These are phyloP conservation scores for Neophaeococcomyces mojaviensis DNA, from an alignment of 2,329 filamentous ascomycete genomes.

Conservation along the genomic window DNA sequence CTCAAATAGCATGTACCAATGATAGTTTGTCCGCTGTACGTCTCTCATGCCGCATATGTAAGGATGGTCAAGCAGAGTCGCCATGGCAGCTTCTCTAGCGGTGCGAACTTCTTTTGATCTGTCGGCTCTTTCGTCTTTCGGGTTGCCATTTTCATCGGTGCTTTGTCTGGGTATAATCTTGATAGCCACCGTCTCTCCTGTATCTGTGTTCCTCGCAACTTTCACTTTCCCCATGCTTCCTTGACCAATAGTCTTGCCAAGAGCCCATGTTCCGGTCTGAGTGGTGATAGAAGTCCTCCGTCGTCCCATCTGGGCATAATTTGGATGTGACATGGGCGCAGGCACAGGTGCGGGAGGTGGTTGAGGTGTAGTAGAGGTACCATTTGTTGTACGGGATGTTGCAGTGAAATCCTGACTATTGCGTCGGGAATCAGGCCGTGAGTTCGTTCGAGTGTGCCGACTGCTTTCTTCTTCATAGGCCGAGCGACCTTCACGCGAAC, in stretches of 20 bases:
- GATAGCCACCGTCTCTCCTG: constrained; percentile 89
- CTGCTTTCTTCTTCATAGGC: constrained; percentile 50
- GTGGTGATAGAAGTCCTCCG: constrained; percentile 78
- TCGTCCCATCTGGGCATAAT: constrained; percentile 33
- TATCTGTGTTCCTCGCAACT: constrained; percentile 81
- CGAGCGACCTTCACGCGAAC: constrained; percentile 54
- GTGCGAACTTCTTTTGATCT: constrained; percentile 95
- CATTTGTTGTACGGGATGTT: constrained; percentile 48
- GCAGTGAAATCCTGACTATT: constrained; percentile 38
- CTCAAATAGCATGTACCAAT: constrained; percentile 99
- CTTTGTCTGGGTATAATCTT: constrained; percentile 93
- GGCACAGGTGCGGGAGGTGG: constrained; percentile 36
- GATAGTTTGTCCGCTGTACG: constrained; percentile 89
- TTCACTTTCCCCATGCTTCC: constrained; percentile 99
- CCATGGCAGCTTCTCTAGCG: constrained; percentile 90
- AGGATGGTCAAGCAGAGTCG: constrained; percentile 85
- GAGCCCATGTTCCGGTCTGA: constrained; percentile 82
- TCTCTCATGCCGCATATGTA: constrained; percentile 95
- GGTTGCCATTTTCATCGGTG: constrained; percentile 69
- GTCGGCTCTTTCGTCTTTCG: constrained; percentile 77
- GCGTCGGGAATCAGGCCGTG: constrained; percentile 34
- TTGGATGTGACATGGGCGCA: constrained; percentile 38
- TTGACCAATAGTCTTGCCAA: constrained; percentile 94
- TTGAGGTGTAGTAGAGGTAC: constrained; percentile 42
- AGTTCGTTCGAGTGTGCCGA: constrained; percentile 36